Percentiles rank a stretch among this genome's conserved stretches.
Conservation (phyloP, 2,329 filamentous ascomycete species). For the Ophiostoma himal-ulmi region DNA sequence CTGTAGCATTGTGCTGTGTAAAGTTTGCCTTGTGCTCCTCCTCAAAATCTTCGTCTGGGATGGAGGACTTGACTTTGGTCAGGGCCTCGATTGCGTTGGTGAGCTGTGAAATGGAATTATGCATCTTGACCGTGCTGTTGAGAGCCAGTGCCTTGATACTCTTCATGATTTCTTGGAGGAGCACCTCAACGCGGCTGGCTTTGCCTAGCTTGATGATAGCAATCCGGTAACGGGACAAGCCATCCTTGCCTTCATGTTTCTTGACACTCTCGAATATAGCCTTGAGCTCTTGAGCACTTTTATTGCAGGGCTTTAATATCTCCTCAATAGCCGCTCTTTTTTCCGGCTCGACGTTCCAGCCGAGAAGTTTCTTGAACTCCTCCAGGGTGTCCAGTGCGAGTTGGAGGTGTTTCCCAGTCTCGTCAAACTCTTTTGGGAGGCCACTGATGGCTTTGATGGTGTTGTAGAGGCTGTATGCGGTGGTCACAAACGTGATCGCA, state of each 20-base stretch:
- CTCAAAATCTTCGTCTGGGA: background rate
- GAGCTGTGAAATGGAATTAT: background rate
- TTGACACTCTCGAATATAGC: background rate
- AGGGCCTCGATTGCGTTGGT: background rate
- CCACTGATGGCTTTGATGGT: background rate
- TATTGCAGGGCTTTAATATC: background rate
- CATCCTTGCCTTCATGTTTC: background rate
- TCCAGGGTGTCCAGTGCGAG: background rate
- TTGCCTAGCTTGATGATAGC: slow-evolving; percentile 1
- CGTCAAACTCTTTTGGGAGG: background rate
- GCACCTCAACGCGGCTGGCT: background rate
- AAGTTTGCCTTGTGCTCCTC: background rate
- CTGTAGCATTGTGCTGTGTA: background rate
- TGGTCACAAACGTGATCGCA: background rate
- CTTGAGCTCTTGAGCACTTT: background rate
- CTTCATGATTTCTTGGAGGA: background rate
- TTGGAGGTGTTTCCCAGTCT: background rate
- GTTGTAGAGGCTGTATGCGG: background rate
- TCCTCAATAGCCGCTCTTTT: background rate
- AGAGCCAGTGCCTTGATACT: background rate
- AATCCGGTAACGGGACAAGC: background rate
- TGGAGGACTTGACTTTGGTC: background rate
- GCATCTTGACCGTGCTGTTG: background rate
- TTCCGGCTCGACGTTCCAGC: background rate
- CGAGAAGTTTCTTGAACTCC: background rate